Conservation (phyloP, 176 grass and related monocot species). For the Carex scoparia region DNA sequence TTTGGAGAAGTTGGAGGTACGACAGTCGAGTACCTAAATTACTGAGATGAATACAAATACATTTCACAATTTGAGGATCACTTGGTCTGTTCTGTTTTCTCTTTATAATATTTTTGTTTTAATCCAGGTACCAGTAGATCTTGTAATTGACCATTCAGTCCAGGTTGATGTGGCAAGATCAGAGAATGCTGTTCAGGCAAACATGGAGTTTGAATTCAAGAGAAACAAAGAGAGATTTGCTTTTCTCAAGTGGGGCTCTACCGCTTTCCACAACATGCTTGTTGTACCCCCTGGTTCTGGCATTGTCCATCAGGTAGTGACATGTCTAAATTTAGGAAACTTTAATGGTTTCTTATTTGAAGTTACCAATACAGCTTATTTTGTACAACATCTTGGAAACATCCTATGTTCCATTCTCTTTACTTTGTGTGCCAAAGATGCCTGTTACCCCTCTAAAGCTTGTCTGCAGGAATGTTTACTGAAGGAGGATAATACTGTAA, state of each 20-base stretch:
- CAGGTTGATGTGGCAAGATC: slow-evolving; percentile 96
- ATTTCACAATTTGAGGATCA: not conserved
- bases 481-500: not conserved
- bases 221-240: slow-evolving; percentile 91
- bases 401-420: not conserved
- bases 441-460: not conserved
- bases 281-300: slow-evolving; percentile 92
- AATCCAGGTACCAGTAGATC: slow-evolving; percentile 81
- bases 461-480: not conserved
- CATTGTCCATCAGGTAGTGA: slow-evolving; percentile 82
- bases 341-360: not conserved
- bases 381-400: not conserved
- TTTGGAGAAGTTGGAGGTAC: not conserved
- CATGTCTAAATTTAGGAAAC: not conserved
- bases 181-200: slow-evolving; percentile 63
- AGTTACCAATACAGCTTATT: not conserved
- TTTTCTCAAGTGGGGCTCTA: slow-evolving; percentile 95
- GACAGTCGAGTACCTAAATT: not conserved
- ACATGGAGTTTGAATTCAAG: slow-evolving; percentile 83
- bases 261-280: slow-evolving; percentile 92
- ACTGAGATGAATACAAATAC: not conserved
- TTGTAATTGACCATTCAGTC: slow-evolving; percentile 95
- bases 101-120: slow-evolving; percentile 14
- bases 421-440: slow-evolving; percentile 2
- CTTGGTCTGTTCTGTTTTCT: not conserved